Conservation (phyloP, 257 asterid species). For the Henckelia pumila region DNA sequence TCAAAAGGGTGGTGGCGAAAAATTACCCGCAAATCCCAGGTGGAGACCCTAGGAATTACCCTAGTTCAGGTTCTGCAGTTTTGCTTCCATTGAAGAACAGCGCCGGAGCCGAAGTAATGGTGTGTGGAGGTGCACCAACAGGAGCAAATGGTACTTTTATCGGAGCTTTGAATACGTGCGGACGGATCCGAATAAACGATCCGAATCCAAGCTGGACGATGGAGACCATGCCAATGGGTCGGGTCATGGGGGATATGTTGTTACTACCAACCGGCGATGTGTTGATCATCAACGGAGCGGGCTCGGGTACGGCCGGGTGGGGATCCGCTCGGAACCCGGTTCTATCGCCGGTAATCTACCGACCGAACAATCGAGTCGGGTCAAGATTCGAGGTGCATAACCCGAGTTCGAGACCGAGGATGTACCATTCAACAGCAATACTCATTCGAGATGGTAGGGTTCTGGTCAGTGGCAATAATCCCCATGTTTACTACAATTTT, state of each 20-base stretch:
- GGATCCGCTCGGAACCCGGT: constrained; percentile 23
- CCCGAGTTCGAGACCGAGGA: constrained; percentile 18
- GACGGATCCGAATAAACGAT: constrained; percentile 22
- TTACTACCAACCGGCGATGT: constrained; percentile 24
- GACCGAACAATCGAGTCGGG: background rate
- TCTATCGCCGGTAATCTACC: constrained; percentile 26
- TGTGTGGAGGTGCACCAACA: constrained; percentile 32
- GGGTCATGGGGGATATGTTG: constrained; percentile 35
- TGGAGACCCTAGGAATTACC: constrained; percentile 26
- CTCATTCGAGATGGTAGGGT: constrained; percentile 27
- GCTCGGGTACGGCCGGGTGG: constrained; percentile 29
- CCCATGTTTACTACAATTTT: constrained; percentile 22
- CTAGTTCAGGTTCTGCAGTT: constrained; percentile 28
- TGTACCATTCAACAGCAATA: constrained; percentile 28
- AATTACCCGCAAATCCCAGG: constrained; percentile 19
- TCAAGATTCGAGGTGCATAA: constrained; percentile 23
- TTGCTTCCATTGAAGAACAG: constrained; percentile 26
- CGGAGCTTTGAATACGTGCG: constrained; percentile 21
- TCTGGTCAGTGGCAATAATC: constrained; percentile 29
- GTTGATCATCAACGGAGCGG: constrained; percentile 28
- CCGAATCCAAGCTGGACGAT: constrained; percentile 24
- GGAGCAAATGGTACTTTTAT: constrained; percentile 27
- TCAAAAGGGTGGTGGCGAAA: background rate
- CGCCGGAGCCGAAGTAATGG: constrained; percentile 21
- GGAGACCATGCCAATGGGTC: constrained; percentile 27